phyloP scores from a whole-genome alignment of 2,329 filamentous ascomycete species.

The Fusarium metavorans region DNA sequence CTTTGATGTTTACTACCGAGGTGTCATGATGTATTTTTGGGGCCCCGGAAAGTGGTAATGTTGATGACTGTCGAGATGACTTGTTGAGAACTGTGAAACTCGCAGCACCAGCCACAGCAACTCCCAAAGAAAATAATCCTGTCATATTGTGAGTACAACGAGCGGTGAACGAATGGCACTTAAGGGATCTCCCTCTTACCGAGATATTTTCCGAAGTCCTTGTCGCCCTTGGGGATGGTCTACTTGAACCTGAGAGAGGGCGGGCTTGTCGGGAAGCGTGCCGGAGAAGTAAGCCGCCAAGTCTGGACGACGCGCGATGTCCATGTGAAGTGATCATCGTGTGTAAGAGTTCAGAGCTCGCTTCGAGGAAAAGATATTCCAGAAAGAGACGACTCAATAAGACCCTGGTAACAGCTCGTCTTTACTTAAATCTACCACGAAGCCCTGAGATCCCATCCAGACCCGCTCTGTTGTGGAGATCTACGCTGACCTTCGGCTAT shows the following conservation, averaged over 20 bases:
- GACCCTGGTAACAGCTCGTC: background rate
- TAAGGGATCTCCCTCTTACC: background rate
- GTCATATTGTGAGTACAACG: background rate
- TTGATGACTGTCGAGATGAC: background rate
- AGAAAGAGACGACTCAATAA: background rate
- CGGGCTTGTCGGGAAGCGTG: background rate
- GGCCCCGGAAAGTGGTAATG: background rate
- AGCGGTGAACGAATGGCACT: too few species aligned
- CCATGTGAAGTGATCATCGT: background rate
- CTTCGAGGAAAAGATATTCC: background rate
- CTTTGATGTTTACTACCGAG: constrained; percentile 1
- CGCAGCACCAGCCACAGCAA: background rate
- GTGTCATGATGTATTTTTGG: background rate
- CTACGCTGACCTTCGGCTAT: background rate
- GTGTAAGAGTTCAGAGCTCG: too few species aligned
- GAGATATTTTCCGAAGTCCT: background rate
- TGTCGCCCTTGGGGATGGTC: background rate
- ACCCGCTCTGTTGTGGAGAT: background rate
- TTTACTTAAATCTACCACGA: background rate
- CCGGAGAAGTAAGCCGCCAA: background rate
- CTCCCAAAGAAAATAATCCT: background rate
- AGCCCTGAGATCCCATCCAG: background rate
- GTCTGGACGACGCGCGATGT: background rate
- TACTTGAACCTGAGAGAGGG: background rate
- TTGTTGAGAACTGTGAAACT: background rate